phyloP scores from a whole-genome alignment of 768 basidiomycete genomes.

The Suillus tomentosus region DNA sequence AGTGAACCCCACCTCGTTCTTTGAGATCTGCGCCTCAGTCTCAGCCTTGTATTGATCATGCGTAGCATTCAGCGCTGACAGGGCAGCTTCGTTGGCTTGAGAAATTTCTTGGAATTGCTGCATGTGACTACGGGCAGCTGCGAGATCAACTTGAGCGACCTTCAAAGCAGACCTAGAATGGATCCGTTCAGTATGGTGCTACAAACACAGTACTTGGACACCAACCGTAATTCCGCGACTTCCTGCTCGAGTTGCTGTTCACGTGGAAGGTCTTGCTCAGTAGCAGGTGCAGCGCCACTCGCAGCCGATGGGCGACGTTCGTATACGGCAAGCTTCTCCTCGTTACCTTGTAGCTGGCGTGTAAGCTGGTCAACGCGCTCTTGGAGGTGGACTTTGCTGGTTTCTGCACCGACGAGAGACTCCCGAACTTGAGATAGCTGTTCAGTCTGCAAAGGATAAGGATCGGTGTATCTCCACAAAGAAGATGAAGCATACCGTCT shows the following conservation, averaged over 20 bases:
- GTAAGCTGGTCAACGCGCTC: conserved; percentile 51
- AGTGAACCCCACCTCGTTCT: conserved; percentile 60
- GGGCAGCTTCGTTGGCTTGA: conserved; percentile 76
- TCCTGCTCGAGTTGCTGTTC: conserved; percentile 85
- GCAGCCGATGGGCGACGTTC: conserved; percentile 57
- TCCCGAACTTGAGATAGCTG: conserved; percentile 73
- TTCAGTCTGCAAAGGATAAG: conserved; percentile 46
- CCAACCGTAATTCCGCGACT: conserved; percentile 81
- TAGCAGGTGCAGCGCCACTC: conserved; percentile 33
- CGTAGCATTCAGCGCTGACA: conserved; percentile 66
- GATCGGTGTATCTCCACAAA: neutral
- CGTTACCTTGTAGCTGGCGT: conserved; percentile 70
- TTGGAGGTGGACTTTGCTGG: conserved; percentile 77
- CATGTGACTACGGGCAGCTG: conserved; percentile 68
- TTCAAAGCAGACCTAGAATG: conserved; percentile 66
- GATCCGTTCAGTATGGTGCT: conserved; percentile 2
- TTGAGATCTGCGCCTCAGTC: conserved; percentile 67
- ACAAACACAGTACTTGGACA: conserved; percentile 2
- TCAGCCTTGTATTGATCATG: conserved; percentile 80
- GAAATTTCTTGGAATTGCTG: conserved; percentile 88
- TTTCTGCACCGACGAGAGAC: conserved; percentile 68
- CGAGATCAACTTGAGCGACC: conserved; percentile 75
- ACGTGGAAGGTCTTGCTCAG: conserved; percentile 51
- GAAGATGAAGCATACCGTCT: conserved; percentile 48
- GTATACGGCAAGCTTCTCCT: conserved; percentile 86